These are phyloP conservation scores for Aspergillus fijiensis DNA, from an alignment of 2,329 filamentous ascomycete genomes.

Conservation along the genomic window DNA sequence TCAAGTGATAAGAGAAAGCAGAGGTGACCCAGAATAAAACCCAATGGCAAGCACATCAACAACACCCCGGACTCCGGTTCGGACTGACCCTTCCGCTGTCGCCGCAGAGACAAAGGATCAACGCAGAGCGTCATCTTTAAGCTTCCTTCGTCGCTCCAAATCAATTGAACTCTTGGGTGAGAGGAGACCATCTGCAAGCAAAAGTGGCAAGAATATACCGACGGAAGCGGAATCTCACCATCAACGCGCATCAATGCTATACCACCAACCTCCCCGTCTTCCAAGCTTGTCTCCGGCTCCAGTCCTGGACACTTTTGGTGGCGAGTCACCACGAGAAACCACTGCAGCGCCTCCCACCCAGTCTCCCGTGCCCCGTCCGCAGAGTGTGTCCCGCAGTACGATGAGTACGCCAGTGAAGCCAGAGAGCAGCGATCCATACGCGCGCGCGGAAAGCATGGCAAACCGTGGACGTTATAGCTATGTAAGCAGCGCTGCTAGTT, in stretches of 20 bases:
- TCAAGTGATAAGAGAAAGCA: constrained; percentile 21
- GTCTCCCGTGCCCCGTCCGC: constrained; percentile 31
- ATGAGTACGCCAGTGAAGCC: constrained; percentile 25
- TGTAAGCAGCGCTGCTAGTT: constrained; percentile 85
- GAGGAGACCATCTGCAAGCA: constrained; percentile 43
- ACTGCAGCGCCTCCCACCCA: constrained; percentile 53
- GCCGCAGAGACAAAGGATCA: constrained; percentile 35
- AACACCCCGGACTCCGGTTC: constrained; percentile 39
- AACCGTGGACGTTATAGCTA: constrained; percentile 96
- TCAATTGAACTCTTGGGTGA: constrained; percentile 63
- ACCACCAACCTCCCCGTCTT: constrained; percentile 59
- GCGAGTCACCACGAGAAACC: constrained; percentile 63
- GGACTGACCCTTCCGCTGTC: constrained; percentile 32
- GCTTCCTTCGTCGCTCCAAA: constrained; percentile 66
- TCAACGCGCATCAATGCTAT: constrained; percentile 59
- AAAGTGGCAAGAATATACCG: constrained; percentile 36
- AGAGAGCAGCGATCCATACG: constrained; percentile 68
- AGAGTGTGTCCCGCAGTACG: constrained; percentile 23
- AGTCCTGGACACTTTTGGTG: constrained; percentile 58
- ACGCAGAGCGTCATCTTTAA: constrained; percentile 51
- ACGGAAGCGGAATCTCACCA: constrained; percentile 55
- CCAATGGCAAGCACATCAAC: constrained; percentile 37
- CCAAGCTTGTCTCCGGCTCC: constrained; percentile 49
- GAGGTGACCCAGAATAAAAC: constrained; percentile 17
- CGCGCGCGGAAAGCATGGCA: constrained; percentile 89